Evolutionary conservation across 2,329 filamentous ascomycete species (phyloP).

Genomic region (Paracoccidioides brasiliensis): DNA sequence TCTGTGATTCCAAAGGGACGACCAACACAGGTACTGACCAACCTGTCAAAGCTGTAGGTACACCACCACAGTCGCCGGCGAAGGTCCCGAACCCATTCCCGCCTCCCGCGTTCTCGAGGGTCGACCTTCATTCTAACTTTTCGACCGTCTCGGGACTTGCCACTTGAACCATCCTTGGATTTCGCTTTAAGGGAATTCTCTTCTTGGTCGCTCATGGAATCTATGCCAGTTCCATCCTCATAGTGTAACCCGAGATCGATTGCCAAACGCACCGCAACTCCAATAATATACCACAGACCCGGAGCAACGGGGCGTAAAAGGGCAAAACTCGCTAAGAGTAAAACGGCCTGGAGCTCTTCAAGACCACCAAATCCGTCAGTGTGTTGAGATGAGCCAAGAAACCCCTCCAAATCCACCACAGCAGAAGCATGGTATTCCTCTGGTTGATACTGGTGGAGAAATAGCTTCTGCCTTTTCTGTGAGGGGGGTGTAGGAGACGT

Average conservation of each 20-base stretch:
- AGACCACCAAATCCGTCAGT: constrained; percentile 64
- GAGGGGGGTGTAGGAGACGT: constrained; percentile 16
- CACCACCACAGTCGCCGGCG: constrained; percentile 90
- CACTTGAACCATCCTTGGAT: constrained; percentile 6
- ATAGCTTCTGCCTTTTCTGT: constrained; percentile 40
- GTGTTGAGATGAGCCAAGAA: constrained; percentile 53
- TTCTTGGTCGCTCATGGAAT: constrained; percentile 33
- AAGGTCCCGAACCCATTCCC: constrained; percentile 76
- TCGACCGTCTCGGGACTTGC: constrained; percentile 1
- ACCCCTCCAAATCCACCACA: constrained; percentile 80
- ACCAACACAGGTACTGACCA: constrained; percentile 88
- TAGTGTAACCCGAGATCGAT: constrained; percentile 88
- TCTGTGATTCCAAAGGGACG: constrained; percentile 91
- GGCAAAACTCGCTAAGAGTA: constrained; percentile 82
- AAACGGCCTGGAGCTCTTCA: constrained; percentile 85
- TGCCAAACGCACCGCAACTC: constrained; percentile 77
- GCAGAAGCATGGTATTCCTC: constrained; percentile 95
- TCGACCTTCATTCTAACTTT: constrained; percentile 28
- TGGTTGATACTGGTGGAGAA: constrained; percentile 56
- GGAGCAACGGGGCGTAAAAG: constrained; percentile 82
- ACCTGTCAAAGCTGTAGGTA: constrained; percentile 86
- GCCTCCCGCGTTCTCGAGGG: constrained; percentile 48
- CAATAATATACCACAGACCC: constrained; percentile 93
- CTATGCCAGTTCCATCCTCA: constrained; percentile 65
- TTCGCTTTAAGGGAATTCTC: constrained; percentile 9